These are phyloP conservation scores for Patellaria atrata DNA, from an alignment of 495 filamentous ascomycete species.

Conservation along the genomic window DNA sequence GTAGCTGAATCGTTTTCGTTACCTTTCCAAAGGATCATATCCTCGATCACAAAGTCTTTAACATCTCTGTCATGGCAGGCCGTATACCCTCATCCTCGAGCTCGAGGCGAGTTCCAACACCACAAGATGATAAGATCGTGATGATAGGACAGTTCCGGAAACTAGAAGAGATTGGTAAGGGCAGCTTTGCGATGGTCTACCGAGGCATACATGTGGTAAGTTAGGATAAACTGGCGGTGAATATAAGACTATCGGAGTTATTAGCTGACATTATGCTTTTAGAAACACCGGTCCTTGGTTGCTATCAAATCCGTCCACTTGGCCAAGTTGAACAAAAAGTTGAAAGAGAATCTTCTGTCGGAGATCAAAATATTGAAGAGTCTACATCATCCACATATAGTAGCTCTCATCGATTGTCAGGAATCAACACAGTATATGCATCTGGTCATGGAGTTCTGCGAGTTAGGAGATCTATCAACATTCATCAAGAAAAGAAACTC, in stretches of 20 bases:
- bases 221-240: constrained; percentile 11
- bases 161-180: constrained; percentile 77
- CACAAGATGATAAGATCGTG: constrained; percentile 33
- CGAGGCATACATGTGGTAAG: constrained; percentile 71
- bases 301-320: constrained; percentile 95
- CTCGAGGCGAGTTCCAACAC: constrained; percentile 31
- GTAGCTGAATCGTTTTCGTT: constrained; percentile 27
- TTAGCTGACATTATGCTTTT: constrained; percentile 16
- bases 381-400: constrained; percentile 90
- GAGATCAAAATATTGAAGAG: constrained; percentile 90
- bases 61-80: constrained; percentile 29
- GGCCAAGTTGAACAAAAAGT: constrained; percentile 77
- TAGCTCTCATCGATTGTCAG: constrained; percentile 83
- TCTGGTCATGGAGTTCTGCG: constrained; percentile 96
- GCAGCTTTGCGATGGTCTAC: constrained; percentile 92
- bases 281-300: constrained; percentile 50
- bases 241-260: not conserved
- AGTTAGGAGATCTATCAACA: constrained; percentile 77
- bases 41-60: not conserved
- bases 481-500: constrained; percentile 90
- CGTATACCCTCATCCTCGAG: constrained; percentile 26
- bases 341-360: constrained; percentile 86
- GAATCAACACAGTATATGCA: constrained; percentile 81
- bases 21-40: not conserved
- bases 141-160: constrained; percentile 63